Conservation (phyloP, 345 rosid genomes). For the Raphanus raphanistrum region DNA sequence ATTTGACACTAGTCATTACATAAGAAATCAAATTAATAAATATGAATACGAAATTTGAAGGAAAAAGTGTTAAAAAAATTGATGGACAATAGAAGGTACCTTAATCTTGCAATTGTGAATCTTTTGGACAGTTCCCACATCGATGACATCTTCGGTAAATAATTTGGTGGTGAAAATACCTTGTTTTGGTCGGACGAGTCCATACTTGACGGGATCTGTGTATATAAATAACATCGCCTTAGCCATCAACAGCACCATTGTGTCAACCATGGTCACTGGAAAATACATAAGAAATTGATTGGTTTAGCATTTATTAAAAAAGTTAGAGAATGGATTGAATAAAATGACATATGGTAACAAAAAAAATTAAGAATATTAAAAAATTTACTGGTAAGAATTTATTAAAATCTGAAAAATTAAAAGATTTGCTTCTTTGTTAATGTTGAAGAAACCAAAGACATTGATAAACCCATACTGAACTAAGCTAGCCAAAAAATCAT, state of each 20-base stretch:
- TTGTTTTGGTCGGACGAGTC: not conserved
- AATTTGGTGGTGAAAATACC: not conserved
- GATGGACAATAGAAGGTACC: too few relatives aligned
- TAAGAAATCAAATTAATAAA: too few relatives aligned
- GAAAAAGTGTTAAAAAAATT: too few relatives aligned
- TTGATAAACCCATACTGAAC: not conserved
- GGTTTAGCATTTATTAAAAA: too few relatives aligned
- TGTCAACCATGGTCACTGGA: slow-evolving; percentile 43
- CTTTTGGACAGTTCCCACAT: not conserved
- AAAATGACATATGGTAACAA: too few relatives aligned
- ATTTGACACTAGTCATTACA: not conserved
- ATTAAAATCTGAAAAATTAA: too few relatives aligned
- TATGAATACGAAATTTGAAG: too few relatives aligned
- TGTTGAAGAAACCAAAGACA: not conserved
- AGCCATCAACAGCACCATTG: slow-evolving; percentile 38
- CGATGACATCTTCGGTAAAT: not conserved
- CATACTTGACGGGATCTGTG: slow-evolving; percentile 46
- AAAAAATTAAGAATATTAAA: too few relatives aligned
- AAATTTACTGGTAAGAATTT: too few relatives aligned
- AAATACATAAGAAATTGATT: not conserved
- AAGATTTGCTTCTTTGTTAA: not conserved
- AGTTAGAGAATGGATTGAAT: too few relatives aligned
- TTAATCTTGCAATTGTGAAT: not conserved
- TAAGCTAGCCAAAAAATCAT: not conserved
- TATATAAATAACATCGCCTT: slow-evolving; percentile 37